A percentile compares a stretch with the other conserved stretches of the same genome.
phyloP scores from a whole-genome alignment of 2,329 filamentous ascomycete species.

The Xylaria sp. region DNA sequence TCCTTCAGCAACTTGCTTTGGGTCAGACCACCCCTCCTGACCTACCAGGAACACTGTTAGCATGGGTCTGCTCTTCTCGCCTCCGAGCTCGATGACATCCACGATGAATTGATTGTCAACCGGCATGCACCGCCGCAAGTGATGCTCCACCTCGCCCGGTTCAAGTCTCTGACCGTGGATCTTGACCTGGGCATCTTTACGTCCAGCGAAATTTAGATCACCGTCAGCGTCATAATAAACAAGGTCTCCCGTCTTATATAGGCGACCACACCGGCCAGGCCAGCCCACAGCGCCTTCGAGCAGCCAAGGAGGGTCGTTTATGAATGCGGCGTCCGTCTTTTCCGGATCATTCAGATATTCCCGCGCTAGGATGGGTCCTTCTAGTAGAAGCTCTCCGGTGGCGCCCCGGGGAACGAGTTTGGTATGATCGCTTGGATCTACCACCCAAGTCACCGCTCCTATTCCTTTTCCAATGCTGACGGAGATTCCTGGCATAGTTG shows the following conservation, averaged over 20 bases:
- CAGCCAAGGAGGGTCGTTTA: constrained; percentile 12
- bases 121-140: background rate
- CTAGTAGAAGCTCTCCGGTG: constrained; percentile 18
- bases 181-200: constrained; percentile 15
- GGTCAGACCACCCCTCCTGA: background rate
- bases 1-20: background rate
- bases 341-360: constrained; percentile 4
- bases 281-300: background rate
- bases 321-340: constrained; percentile 5
- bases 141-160: constrained; percentile 5
- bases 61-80: background rate
- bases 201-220: background rate
- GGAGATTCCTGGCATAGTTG: constrained; percentile 8
- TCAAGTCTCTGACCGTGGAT: constrained; percentile 7
- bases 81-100: constrained; percentile 1
- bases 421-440: constrained; percentile 11
- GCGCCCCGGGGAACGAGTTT: background rate
- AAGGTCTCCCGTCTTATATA: constrained; percentile 21
- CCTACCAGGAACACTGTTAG: background rate
- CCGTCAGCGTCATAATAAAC: constrained; percentile 5
- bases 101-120: background rate
- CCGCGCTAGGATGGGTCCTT: constrained; percentile 12
- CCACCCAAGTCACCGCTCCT: constrained; percentile 11
- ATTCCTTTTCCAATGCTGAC: constrained; percentile 14
- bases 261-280: background rate